Evolutionary conservation across 140 eudicot species (phyloP), one percentile per base, ranked within the genome.

Genomic region (Ambrosia hybrid): DNA sequence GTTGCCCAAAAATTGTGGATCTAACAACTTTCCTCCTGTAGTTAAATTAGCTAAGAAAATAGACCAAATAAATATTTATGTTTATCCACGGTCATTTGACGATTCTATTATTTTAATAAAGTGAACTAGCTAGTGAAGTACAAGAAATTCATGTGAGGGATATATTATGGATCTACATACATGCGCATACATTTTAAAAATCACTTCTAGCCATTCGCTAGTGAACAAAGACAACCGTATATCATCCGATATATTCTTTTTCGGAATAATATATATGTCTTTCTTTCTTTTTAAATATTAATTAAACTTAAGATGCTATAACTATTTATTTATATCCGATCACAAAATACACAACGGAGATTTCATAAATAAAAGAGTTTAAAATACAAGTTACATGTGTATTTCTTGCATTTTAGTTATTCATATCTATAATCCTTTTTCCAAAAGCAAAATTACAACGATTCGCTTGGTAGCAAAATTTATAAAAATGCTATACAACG

Each of bases 141-240:
- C 48, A 43, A 43, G 48, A 43, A 6, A 43, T 43, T 43, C 48
- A 43, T 43, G 48, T 43, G 48, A 43, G 9, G 48, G 5, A 43
- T 43, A 43, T 43, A 43, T 43, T 43, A 6, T 2, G 9, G 48
- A 43, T 43, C 48, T 43, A 43, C 5, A 43, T 43, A 43, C 48
- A 7, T 11, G 10, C 15, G 55, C 15, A 56, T 56, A 3, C 55
- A 49, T 49, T 17, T 57, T 57, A 57, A 17, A 17, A 57, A 17
- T 53, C 63, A 57, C 63, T 57, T 57, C 62, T 57, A 57, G n/a
- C 36, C 36, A 17, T 7, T 57, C 36, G 63, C 36, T 15, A 57
- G 63, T 17, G 63, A 49, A 57, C 36, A 17, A 17, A 57, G 13
- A 57, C 63, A 57, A 57, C 12, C 55, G 14, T 49, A 49, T 17